Evolutionary conservation across 2,329 filamentous ascomycete genomes (phyloP).

Genomic region (Nothophaeocryptopus gaeumannii): DNA sequence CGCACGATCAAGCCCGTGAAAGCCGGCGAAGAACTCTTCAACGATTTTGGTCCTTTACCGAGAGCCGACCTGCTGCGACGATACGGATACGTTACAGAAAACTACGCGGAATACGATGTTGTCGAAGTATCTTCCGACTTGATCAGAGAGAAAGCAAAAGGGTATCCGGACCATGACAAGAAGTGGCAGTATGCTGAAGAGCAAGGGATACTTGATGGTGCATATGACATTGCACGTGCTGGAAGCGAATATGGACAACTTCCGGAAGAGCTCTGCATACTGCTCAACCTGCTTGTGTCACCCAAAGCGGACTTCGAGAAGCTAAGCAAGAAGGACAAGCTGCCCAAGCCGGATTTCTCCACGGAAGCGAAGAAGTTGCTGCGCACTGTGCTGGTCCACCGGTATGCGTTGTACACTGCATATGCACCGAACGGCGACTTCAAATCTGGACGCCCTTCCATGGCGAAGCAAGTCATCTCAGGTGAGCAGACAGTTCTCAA

Average conservation of each 20-base stretch:
- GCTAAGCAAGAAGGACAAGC: conserved; percentile 42
- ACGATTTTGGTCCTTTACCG: conserved; percentile 83
- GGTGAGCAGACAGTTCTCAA: conserved; percentile 69
- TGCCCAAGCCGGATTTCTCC: conserved; percentile 40
- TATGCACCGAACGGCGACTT: conserved; percentile 39
- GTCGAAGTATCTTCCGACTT: conserved; percentile 69
- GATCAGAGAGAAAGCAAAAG: conserved; percentile 49
- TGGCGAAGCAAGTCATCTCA: conserved; percentile 66
- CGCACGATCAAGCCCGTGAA: conserved; percentile 66
- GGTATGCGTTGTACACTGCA: conserved; percentile 52
- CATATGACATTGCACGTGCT: conserved; percentile 56
- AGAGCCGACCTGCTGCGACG: conserved; percentile 77
- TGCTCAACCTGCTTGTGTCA: conserved; percentile 47
- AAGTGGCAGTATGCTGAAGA: conserved; percentile 57
- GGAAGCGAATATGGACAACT: conserved; percentile 36
- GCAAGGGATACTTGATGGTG: conserved; percentile 65
- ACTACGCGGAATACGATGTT: conserved; percentile 76
- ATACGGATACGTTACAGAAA: conserved; percentile 81
- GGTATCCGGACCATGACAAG: conserved; percentile 20
- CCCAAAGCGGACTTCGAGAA: conserved; percentile 41
- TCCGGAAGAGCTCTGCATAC: conserved; percentile 42
- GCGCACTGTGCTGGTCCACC: conserved; percentile 38
- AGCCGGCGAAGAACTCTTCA: conserved; percentile 74
- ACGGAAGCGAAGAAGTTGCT: conserved; percentile 42
- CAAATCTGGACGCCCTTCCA: conserved; percentile 44